Conservation (phyloP, 305 asterid species). For the Fraxinus velutina region DNA sequence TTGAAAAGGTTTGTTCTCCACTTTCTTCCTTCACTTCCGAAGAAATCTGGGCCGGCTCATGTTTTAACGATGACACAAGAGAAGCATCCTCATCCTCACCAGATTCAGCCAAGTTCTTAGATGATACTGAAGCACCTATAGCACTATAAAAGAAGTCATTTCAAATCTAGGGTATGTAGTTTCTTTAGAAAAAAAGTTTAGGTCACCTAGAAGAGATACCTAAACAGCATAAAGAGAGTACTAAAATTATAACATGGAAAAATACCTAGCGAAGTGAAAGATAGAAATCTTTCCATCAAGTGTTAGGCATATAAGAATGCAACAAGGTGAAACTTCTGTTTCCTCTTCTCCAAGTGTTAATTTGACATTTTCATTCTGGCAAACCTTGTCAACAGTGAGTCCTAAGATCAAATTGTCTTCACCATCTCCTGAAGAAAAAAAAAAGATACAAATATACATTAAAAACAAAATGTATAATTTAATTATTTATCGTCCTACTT, state of each 20-base stretch:
- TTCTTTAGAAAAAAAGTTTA: conserved; percentile 1
- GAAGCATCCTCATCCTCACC: conserved; percentile 47
- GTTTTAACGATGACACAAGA: conserved; percentile 23
- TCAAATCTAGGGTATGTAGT: conserved; percentile 21
- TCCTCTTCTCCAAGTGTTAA: conserved; percentile 64
- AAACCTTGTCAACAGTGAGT: conserved; percentile 64
- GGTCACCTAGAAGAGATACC: conserved; percentile 17
- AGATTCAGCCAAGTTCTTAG: conserved; percentile 36
- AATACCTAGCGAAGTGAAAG: conserved; percentile 88
- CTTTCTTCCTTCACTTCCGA: conserved; percentile 29
- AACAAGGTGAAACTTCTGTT: conserved; percentile 78
- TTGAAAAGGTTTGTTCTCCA: conserved; percentile 22
- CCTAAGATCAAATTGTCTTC: conserved; percentile 81
- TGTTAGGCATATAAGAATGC: conserved; percentile 68
- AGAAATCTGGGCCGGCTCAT: conserved; percentile 30
- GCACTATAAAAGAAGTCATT: conserved; percentile 49
- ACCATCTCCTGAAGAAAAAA: conserved; percentile 54
- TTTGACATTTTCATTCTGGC: conserved; percentile 52
- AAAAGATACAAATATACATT: conserved; percentile 2
- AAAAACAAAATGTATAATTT: conserved; percentile 21
- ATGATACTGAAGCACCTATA: conserved; percentile 41
- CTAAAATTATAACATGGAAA: conserved; percentile 4
- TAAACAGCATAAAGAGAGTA: neutral
- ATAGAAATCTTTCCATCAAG: conserved; percentile 80
- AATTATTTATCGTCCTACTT: neutral